Conservation (phyloP, 192 early-diverging fungal species). For the Coemansia sp. region DNA sequence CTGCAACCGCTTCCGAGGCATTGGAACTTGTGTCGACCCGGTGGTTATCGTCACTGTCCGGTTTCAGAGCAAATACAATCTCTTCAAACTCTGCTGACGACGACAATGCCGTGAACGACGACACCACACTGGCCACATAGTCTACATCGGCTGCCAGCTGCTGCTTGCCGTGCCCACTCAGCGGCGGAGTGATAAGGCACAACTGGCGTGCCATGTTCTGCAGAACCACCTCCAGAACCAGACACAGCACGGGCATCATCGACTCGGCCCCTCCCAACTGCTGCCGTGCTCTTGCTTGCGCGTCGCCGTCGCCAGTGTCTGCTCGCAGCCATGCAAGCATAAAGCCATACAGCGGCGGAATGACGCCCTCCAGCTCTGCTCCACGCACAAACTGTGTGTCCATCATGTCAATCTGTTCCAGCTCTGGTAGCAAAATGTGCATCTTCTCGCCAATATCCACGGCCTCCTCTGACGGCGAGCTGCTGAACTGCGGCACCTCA, state of each 20-base stretch:
- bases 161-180: constrained; percentile 19
- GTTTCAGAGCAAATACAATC: constrained; percentile 4
- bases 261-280: not conserved
- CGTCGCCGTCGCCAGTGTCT: not conserved
- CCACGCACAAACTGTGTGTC: constrained; percentile 23
- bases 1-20: not conserved
- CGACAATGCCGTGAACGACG: constrained; percentile 13
- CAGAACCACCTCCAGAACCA: constrained; percentile 26
- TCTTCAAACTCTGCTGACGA: constrained; percentile 18
- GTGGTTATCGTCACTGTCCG: not conserved
- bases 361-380: constrained; percentile 2
- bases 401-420: constrained; percentile 41
- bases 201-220: constrained; percentile 17
- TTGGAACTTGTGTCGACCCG: not conserved
- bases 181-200: constrained; percentile 19
- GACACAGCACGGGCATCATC: constrained; percentile 26
- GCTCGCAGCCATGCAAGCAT: constrained; percentile 9
- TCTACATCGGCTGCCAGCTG: constrained; percentile 39
- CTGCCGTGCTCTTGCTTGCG: not conserved
- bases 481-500: constrained; percentile 32
- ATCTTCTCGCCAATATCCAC: constrained; percentile 50
- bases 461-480: constrained; percentile 46
- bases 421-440: constrained; percentile 47
- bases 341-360: constrained; percentile 16
- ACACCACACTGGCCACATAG: constrained; percentile 37